Conservation (phyloP, 1,139 yeast genomes). For the Starmera stellimalicola region DNA sequence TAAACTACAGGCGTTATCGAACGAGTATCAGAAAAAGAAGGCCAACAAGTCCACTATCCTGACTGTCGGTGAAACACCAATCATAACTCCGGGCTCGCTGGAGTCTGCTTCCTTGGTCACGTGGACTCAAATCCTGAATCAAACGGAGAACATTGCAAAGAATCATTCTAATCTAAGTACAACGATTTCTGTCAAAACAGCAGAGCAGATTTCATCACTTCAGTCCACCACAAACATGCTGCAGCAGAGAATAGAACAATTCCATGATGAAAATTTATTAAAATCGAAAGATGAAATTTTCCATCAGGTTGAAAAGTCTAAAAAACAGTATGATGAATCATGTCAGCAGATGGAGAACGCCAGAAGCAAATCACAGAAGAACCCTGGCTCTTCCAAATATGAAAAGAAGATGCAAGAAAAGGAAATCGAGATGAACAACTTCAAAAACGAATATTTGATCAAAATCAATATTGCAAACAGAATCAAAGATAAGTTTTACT, state of each 20-base stretch:
- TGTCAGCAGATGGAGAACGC: constrained; percentile 78
- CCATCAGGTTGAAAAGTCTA: constrained; percentile 61
- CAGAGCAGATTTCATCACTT: constrained; percentile 51
- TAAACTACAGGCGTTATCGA: constrained; percentile 53
- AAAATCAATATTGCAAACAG: constrained; percentile 81
- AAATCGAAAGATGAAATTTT: constrained; percentile 52
- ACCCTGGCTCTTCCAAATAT: constrained; percentile 43
- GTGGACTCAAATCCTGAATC: constrained; percentile 84
- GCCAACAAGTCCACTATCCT: constrained; percentile 57
- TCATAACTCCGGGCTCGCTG: constrained; percentile 87
- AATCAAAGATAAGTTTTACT: constrained; percentile 83
- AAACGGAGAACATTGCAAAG: constrained; percentile 71
- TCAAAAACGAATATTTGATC: constrained; percentile 76
- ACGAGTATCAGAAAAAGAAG: constrained; percentile 68
- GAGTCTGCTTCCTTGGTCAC: constrained; percentile 91
- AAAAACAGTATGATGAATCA: constrained; percentile 65
- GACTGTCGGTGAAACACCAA: constrained; percentile 88
- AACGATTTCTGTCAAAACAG: constrained; percentile 53
- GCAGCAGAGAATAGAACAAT: constrained; percentile 44
- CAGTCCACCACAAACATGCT: constrained; percentile 46
- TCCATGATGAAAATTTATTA: constrained; percentile 45
- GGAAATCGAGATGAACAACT: constrained; percentile 73
- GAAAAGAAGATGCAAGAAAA: constrained; percentile 51
- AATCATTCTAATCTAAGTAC: constrained; percentile 55
- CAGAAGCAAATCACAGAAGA: constrained; percentile 59